phyloP scores from a whole-genome alignment of 345 rosid genomes.

The Combretum micranthum region DNA sequence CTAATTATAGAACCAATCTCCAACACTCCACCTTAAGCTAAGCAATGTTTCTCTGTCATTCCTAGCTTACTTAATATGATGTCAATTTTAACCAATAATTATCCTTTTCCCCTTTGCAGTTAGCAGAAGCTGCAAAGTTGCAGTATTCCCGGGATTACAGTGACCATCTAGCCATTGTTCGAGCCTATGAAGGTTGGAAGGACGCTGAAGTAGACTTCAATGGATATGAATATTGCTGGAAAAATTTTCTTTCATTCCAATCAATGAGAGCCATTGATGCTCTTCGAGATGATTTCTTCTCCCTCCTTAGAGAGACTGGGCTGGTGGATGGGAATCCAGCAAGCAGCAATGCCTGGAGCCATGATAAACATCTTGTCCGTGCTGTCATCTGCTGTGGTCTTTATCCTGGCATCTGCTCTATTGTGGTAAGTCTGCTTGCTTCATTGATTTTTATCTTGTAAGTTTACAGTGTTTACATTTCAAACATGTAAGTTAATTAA shows the following conservation, averaged over 20 bases:
- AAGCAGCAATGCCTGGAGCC: conserved; percentile 43
- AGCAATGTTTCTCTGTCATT: no score
- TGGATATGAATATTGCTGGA: conserved; percentile 89
- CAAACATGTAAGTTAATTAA: no score
- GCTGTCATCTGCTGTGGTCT: conserved; percentile 86
- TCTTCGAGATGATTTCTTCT: conserved; percentile 73
- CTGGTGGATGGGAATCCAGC: conserved; percentile 51
- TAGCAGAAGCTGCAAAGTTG: conserved; percentile 82
- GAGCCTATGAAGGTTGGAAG: conserved; percentile 85
- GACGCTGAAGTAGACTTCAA: conserved; percentile 63
- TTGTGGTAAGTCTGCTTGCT: conserved; percentile 53
- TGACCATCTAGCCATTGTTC: conserved; percentile 84
- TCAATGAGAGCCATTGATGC: conserved; percentile 89
- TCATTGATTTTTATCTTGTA: background rate
- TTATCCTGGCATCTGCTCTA: conserved; percentile 80
- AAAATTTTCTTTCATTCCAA: conserved; percentile 72
- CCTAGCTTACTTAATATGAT: no score
- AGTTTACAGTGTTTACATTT: no score
- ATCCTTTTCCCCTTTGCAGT: conserved; percentile 35
- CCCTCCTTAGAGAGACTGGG: conserved; percentile 71
- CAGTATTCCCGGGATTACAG: conserved; percentile 76
- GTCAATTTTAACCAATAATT: conserved; percentile 5
- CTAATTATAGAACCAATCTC: no score
- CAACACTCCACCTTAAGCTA: no score
- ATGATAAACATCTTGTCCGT: conserved; percentile 53